phyloP scores from a whole-genome alignment of 768 basidiomycete species.

The Lactifluus rugatus region DNA sequence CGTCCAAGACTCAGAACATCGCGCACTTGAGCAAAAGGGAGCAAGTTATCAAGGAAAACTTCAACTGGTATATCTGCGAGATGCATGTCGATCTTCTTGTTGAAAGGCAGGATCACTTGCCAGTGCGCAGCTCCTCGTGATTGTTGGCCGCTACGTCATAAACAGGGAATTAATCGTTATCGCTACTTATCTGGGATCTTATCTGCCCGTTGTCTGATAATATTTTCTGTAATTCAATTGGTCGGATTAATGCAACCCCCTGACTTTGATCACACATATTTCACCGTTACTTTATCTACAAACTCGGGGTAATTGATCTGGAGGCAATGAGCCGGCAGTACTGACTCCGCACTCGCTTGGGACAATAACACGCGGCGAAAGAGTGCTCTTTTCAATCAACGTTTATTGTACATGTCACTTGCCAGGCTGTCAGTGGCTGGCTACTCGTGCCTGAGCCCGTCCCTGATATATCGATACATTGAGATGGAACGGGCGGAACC shows the following conservation, averaged over 20 bases:
- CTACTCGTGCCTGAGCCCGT: conserved; percentile 54
- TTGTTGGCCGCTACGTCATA: no score
- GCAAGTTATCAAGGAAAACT: conserved; percentile 64
- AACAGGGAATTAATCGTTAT: neutral
- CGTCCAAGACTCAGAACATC: conserved; percentile 50
- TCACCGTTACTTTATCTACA: neutral
- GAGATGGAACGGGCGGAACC: neutral
- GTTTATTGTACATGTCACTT: neutral
- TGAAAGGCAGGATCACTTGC: neutral
- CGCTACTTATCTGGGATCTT: neutral
- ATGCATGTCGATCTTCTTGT: conserved; percentile 29
- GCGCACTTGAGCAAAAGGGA: conserved; percentile 43
- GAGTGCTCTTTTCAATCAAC: neutral
- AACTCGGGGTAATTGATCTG: neutral
- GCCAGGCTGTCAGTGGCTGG: conserved; percentile 44
- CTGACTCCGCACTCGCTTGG: neutral
- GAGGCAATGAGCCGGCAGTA: neutral
- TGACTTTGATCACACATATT: neutral
- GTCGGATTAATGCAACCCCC: neutral
- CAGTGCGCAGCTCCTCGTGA: neutral
- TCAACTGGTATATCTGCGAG: conserved; percentile 60
- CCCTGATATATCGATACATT: conserved; percentile 49
- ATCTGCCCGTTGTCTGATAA: neutral
- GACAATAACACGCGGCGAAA: neutral
- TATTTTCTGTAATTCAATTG: neutral